Base-by-base conservation (phyloP, 2,329 filamentous ascomycete species). In the Gyromitra esculenta region DNA sequence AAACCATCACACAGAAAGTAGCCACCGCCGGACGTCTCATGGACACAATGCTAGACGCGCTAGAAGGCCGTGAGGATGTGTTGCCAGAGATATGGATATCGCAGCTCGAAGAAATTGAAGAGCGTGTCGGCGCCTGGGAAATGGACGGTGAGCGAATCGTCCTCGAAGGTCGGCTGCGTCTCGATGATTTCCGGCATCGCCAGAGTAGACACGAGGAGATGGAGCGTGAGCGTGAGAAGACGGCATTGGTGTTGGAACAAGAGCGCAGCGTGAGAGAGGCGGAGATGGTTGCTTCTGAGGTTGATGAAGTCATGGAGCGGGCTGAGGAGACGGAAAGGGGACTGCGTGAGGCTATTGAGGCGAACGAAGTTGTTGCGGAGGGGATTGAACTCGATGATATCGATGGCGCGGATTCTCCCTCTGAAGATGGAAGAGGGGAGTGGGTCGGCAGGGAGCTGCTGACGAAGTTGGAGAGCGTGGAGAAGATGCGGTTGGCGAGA, bases 11-110 rank as follows among this genome's bases (percentile, higher is more conserved):
- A 73, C 85, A 87, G 41, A 92, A 91, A 79, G 89, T 97, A 43
- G 86, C 88, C 13, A 87, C 87, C 45, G 87, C 94, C 0, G 95
- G 93, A 0, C 88, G 88, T 62, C 87, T 90, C 50, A 86, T 98
- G 77, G 96, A 99, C 82, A 89, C 87, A 65, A 93, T 97, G 88
- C 87, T 99, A 13, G 94, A 99, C 83, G 87, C 89, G 41, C 86
- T 98, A 1, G 96, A 98, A 83, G 94, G 93, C 1, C 87, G 90
- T 70, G 87, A 91, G 56, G 96, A 99, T 81, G 93, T 91, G 0
- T 85, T 99, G 8, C 96, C 96, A 0, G 92, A 96, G 52, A 83
- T 85, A 37, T 99, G 95, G 96, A 89, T 98, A 72, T 93, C 97
- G 80, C 88, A 90, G 3, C 91, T 98, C 84, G 96, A 98, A 82